A percentile compares a stretch with the other conserved stretches of the same genome.
Conservation (phyloP, 345 rosid genomes). For the Garcia nutans region DNA sequence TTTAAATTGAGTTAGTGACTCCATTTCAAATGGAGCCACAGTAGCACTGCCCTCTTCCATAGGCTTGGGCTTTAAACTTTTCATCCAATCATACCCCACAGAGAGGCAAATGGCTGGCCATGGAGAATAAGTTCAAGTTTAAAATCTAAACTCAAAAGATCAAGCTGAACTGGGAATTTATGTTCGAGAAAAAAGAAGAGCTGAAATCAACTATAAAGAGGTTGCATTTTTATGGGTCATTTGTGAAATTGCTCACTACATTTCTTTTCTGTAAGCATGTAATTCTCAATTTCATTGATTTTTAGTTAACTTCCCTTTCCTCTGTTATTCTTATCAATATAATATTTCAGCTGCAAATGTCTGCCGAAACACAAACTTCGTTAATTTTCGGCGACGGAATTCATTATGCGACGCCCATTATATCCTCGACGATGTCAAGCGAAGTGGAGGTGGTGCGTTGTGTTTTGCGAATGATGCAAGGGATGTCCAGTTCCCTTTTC, state of each 20-base stretch:
- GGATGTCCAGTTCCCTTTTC: constrained; percentile 60
- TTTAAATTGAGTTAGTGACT: too few species aligned
- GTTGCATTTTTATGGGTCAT: neutral
- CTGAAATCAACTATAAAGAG: neutral
- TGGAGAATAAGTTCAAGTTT: too few species aligned
- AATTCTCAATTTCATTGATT: neutral
- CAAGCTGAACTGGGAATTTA: neutral
- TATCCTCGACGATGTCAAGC: constrained; percentile 16
- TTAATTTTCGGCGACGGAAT: constrained; percentile 24
- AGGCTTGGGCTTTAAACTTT: too few species aligned
- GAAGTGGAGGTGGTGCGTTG: constrained; percentile 51
- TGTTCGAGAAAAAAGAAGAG: too few species aligned
- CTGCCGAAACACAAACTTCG: constrained; percentile 8
- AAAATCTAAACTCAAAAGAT: neutral
- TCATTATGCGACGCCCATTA: constrained; percentile 32
- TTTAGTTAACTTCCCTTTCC: neutral
- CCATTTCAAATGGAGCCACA: too few species aligned
- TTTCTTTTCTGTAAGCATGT: neutral
- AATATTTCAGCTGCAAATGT: constrained; percentile 1
- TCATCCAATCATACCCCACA: too few species aligned
- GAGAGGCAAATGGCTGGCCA: too few species aligned
- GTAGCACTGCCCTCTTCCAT: too few species aligned
- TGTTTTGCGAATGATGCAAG: constrained; percentile 72
- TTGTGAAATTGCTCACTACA: neutral
- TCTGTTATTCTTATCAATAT: neutral